phyloP scores from a whole-genome alignment of 164 flowering plant species.

The Paratinospora sagittata region DNA sequence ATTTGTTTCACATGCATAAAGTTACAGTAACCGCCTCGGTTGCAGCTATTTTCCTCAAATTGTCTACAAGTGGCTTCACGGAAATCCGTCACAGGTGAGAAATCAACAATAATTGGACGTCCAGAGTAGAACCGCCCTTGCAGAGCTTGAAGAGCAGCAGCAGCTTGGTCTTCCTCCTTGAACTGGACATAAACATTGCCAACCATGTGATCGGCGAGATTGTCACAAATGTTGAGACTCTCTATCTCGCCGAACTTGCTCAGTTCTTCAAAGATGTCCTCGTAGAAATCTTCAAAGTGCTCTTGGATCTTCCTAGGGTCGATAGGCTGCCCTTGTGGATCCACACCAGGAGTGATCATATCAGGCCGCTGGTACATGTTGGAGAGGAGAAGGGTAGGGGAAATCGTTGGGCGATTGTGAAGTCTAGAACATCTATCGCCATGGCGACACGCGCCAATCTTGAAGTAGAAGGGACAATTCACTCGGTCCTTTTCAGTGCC shows the following conservation, averaged over 20 bases:
- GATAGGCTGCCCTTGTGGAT: conserved; percentile 50
- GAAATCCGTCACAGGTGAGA: conserved; percentile 73
- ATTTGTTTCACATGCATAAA: conserved; percentile 70
- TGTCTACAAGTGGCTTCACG: conserved; percentile 74
- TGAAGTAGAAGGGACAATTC: conserved; percentile 48
- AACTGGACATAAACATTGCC: conserved; percentile 84
- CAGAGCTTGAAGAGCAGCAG: conserved; percentile 54
- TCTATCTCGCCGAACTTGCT: conserved; percentile 73
- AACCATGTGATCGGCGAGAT: conserved; percentile 77
- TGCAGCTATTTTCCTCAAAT: conserved; percentile 70
- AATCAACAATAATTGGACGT: conserved; percentile 74
- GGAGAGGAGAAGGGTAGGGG: conserved; percentile 65
- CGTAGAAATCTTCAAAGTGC: conserved; percentile 60
- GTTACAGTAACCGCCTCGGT: conserved; percentile 74
- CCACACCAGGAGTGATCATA: conserved; percentile 67
- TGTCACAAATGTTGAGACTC: conserved; percentile 69
- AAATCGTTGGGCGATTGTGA: conserved; percentile 63
- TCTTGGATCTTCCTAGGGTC: conserved; percentile 59
- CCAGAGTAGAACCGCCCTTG: conserved; percentile 73
- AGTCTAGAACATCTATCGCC: conserved; percentile 75
- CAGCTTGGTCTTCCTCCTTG: conserved; percentile 85
- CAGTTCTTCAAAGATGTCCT: conserved; percentile 74
- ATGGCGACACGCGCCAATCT: conserved; percentile 64
- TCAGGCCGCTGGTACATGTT: conserved; percentile 77
- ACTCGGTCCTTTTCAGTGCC: conserved; percentile 49